A percentile compares a stretch with the other conserved stretches of the same genome.
phyloP scores from a whole-genome alignment of 176 grass and related monocot genomes.

The Ampelocalamus luodianensis region DNA sequence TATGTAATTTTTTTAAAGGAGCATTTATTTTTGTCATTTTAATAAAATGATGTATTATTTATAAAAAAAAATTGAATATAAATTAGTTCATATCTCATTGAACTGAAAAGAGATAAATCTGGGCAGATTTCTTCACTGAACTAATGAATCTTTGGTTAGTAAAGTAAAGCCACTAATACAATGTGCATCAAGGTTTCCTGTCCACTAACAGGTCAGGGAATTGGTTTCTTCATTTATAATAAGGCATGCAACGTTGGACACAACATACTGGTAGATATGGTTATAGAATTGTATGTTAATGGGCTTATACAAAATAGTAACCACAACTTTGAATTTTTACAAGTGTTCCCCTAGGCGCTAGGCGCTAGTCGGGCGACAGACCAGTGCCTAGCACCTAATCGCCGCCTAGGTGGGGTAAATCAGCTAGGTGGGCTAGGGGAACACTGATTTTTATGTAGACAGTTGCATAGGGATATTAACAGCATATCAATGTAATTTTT shows the following conservation, averaged over 20 bases:
- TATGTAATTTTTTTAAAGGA: too few relatives aligned
- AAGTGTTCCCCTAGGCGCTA: too few relatives aligned
- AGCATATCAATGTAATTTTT: slow-evolving; percentile 1
- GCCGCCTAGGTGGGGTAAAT: too few relatives aligned
- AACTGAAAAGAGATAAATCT: background rate
- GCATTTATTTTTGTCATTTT: too few relatives aligned
- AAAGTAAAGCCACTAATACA: slow-evolving; percentile 15
- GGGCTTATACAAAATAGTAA: background rate
- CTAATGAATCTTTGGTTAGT: background rate
- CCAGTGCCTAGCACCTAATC: too few relatives aligned
- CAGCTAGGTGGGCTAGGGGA: too few relatives aligned
- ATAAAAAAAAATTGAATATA: background rate
- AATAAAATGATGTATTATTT: too few relatives aligned
- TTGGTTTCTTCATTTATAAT: background rate
- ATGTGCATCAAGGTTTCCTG: slow-evolving; percentile 1
- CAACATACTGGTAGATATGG: background rate
- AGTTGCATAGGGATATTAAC: slow-evolving; percentile 7
- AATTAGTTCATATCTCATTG: slow-evolving; percentile 6
- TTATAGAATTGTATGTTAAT: background rate
- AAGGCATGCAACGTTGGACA: background rate
- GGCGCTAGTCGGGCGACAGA: too few relatives aligned
- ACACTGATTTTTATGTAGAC: background rate
- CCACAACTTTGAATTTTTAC: background rate
- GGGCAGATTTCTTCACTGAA: slow-evolving; percentile 4
- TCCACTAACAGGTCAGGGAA: background rate